These are phyloP conservation scores for Xylaria arbuscula DNA, from an alignment of 2,329 filamentous ascomycete genomes.

Conservation along the genomic window DNA sequence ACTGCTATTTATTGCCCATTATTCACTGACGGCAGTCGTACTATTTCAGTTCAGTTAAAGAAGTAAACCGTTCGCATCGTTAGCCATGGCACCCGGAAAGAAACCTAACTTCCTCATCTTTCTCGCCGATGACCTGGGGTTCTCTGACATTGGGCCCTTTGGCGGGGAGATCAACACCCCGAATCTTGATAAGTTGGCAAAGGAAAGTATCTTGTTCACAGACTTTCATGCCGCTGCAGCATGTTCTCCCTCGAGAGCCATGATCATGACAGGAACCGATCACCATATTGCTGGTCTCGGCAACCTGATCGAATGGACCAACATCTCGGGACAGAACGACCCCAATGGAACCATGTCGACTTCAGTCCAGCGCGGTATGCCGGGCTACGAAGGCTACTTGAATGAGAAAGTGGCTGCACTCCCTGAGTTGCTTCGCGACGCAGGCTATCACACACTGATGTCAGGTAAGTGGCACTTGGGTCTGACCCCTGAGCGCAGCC, in stretches of 20 bases:
- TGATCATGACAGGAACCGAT: constrained; percentile 74
- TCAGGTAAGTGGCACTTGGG: constrained; percentile 73
- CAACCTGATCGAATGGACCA: constrained; percentile 65
- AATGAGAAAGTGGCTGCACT: constrained; percentile 69
- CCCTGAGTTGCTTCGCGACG: constrained; percentile 68
- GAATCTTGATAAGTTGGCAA: constrained; percentile 65
- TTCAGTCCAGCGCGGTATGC: constrained; percentile 63
- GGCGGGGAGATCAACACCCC: constrained; percentile 71
- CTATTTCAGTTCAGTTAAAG: not conserved
- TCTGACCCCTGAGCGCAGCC: constrained; percentile 66
- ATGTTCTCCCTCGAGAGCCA: constrained; percentile 72
- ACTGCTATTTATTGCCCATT: not conserved
- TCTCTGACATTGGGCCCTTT: constrained; percentile 68
- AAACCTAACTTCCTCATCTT: constrained; percentile 70
- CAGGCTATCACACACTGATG: constrained; percentile 70
- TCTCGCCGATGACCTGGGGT: constrained; percentile 69
- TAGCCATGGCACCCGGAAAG: constrained; percentile 43
- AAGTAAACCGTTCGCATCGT: not conserved
- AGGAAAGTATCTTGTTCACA: constrained; percentile 67
- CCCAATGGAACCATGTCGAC: constrained; percentile 49
- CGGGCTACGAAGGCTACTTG: constrained; percentile 72
- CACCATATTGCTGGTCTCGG: constrained; percentile 69
- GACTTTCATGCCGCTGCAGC: constrained; percentile 74
- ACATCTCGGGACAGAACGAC: constrained; percentile 51
- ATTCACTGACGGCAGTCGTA: not conserved